A percentile compares a stretch with the other conserved stretches of the same genome.
Conservation (phyloP, 148 eudicot genomes). For the Diospyros lotus region DNA sequence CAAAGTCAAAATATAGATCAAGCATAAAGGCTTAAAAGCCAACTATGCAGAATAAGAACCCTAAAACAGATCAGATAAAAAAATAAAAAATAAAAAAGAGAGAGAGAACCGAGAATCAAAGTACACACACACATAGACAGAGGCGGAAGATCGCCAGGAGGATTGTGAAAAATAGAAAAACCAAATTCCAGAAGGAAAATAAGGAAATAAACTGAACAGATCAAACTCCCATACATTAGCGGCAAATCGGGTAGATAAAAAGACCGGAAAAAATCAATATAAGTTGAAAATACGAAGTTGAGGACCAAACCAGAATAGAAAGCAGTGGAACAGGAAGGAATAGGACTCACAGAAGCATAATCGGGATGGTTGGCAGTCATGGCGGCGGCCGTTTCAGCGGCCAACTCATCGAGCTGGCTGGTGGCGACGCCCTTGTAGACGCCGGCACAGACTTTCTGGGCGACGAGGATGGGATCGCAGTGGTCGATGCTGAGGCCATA, state of each 20-base stretch:
- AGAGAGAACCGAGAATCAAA: neutral
- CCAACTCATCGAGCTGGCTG: slow-evolving; percentile 85
- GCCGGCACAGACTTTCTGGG: slow-evolving; percentile 88
- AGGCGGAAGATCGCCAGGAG: neutral
- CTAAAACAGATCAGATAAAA: neutral
- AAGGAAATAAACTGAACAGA: neutral
- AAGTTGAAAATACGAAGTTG: neutral
- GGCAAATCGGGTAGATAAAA: neutral
- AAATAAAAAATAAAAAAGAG: neutral
- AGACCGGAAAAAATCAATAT: neutral
- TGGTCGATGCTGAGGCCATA: slow-evolving; percentile 78
- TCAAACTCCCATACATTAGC: neutral
- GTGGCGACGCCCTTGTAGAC: slow-evolving; percentile 89
- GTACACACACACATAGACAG: too few relatives aligned
- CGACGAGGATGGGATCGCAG: slow-evolving; percentile 74
- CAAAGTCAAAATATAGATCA: neutral
- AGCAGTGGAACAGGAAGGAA: neutral
- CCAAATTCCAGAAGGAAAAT: neutral
- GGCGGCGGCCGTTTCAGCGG: slow-evolving; percentile 88
- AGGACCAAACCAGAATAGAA: neutral
- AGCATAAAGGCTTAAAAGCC: neutral
- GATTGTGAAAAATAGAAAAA: neutral
- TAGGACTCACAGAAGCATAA: slow-evolving; percentile 60
- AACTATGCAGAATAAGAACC: neutral
- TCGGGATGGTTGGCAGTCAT: slow-evolving; percentile 86